phyloP scores from a whole-genome alignment of 805 yeast genomes.

The Ogataea pignaliae region DNA sequence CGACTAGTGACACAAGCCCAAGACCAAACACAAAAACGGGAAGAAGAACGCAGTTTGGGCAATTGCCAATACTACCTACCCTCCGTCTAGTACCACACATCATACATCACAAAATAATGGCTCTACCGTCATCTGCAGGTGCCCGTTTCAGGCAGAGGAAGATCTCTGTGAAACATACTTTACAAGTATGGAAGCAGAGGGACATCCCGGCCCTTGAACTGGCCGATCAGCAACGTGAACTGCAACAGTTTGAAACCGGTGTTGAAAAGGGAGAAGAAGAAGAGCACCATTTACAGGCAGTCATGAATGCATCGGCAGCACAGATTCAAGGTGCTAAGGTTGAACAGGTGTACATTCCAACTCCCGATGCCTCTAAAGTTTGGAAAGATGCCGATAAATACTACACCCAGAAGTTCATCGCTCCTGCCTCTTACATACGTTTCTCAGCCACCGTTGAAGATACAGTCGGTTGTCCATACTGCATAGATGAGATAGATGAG shows the following conservation, averaged over 20 bases:
- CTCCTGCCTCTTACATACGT: conserved; percentile 78
- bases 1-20: no score
- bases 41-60: no score
- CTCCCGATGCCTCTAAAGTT: conserved; percentile 85
- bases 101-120: conserved; percentile 18
- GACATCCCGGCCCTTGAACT: conserved; percentile 81
- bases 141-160: conserved; percentile 92
- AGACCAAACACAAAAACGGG: no score
- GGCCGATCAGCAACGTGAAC: conserved; percentile 77
- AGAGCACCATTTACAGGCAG: conserved; percentile 92
- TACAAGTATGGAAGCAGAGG: conserved; percentile 68
- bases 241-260: conserved; percentile 91
- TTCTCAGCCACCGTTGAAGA: conserved; percentile 97
- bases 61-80: no score
- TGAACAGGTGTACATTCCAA: conserved; percentile 77
- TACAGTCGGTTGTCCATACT: conserved; percentile 78
- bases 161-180: conserved; percentile 84
- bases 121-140: conserved; percentile 38
- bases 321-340: conserved; percentile 52
- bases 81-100: no score
- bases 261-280: conserved; percentile 97
- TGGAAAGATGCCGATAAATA: conserved; percentile 77
- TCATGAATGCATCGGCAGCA: conserved; percentile 73
- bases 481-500: conserved; percentile 88
- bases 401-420: conserved; percentile 61